Conservation (phyloP, 306 rosid species). For the Rubus idaeus region DNA sequence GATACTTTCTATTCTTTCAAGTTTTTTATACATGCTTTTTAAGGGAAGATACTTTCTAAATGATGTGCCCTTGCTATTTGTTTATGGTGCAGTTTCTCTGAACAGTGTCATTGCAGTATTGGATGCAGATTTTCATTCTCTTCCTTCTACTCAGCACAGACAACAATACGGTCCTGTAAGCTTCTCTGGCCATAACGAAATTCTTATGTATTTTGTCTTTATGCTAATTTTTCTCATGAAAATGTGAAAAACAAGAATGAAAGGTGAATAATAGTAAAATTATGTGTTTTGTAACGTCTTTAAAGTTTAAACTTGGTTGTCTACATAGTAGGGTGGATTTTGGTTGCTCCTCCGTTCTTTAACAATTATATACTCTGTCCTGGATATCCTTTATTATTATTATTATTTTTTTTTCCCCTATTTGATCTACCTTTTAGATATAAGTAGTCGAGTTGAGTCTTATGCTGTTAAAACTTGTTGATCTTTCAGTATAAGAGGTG, state of each 20-base stretch:
- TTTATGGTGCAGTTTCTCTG: constrained; percentile 72
- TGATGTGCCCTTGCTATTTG: constrained; percentile 15
- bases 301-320: neutral
- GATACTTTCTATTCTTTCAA: neutral
- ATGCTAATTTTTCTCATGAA: neutral
- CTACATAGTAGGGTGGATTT: neutral
- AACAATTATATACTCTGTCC: neutral
- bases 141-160: constrained; percentile 89
- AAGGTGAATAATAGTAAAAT: neutral
- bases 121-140: constrained; percentile 99
- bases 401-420: neutral
- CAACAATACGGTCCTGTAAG: constrained; percentile 98
- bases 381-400: neutral
- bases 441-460: too few species aligned
- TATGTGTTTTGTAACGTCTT: neutral
- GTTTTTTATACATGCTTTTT: neutral
- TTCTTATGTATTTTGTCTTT: neutral
- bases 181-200: constrained; percentile 32
- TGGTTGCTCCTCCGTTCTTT: neutral
- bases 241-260: neutral
- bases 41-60: neutral
- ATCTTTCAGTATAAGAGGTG: too few species aligned
- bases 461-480: too few species aligned
- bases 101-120: constrained; percentile 95
- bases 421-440: too few species aligned